Evolutionary conservation across 2,329 filamentous ascomycete species (phyloP), one percentile per base, ranked within the genome.

Genomic region (Calonectria naviculata): DNA sequence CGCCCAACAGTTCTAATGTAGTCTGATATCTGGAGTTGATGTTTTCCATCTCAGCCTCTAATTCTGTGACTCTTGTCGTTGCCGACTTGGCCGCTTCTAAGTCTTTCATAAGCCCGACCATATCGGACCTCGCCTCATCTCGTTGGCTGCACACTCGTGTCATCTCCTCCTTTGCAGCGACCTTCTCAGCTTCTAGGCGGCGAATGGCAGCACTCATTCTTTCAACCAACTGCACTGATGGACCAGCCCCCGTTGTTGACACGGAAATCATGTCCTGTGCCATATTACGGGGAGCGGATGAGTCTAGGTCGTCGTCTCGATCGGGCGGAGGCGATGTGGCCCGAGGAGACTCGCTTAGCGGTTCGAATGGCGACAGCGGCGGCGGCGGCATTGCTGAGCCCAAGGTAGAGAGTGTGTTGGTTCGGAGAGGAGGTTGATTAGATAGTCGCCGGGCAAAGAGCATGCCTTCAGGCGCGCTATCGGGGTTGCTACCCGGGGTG

Each of bases 191-290:
- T 81, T 99, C 97, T 0, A 99, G 87, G 7, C 96, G 91, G 12
- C 97, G 93, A 52, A 99, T 95, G 0, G 95, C 94, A 3, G 95
- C 94, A 79, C 94, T 97, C 94, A 99, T 97, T 65, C 96, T 91
- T 84, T 98, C 97, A 19, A 99, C 95, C 1, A 99, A 90, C 83
- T 98, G 96, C 1, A 99, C 96, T 0, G 93, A 96, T 0, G 97
- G 97, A 0, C 97, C 97, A 0, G 96, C 95, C 0, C 93, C 96
- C 10, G 95, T 93, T 0, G 96, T 98, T 1, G 95, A 97, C 8
- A 94, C 94, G 2, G 94, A 97, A 34, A 97, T 90, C 85, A 97
- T 93, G 78, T 98, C 95, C 76, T 95, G 93, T 70, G 94, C 89
- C 8, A 93, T 91, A 70, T 92, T 91, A 44, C 91, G 91, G 1